phyloP scores from a whole-genome alignment of 75 land plant species.

The Cunninghamia lanceolata region DNA sequence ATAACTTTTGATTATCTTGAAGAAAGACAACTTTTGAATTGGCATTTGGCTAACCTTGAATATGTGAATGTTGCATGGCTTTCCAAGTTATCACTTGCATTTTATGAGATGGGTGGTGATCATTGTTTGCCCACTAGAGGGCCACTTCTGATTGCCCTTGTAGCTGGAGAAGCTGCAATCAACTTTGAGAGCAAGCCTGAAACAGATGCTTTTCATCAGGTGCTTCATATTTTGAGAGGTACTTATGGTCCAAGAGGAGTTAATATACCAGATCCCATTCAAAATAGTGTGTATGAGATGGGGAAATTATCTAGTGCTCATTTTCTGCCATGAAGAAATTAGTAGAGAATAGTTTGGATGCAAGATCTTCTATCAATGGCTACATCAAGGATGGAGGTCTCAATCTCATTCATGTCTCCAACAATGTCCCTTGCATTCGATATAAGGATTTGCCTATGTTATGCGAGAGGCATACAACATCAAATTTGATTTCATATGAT shows the following conservation, averaged over 20 bases:
- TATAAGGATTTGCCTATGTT: too few species aligned
- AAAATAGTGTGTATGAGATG: constrained; percentile 62
- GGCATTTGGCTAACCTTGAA: constrained; percentile 93
- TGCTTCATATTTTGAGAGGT: constrained; percentile 58
- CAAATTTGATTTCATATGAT: too few species aligned
- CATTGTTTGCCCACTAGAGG: constrained; percentile 83
- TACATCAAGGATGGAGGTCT: too few species aligned
- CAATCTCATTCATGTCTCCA: too few species aligned
- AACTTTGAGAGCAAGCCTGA: constrained; percentile 55
- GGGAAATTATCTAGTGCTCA: constrained; percentile 69
- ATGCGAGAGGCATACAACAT: too few species aligned
- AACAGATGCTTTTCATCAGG: constrained; percentile 44
- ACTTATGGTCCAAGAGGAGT: constrained; percentile 59
- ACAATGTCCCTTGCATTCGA: too few species aligned
- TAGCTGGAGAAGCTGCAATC: constrained; percentile 75
- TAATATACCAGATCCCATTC: constrained; percentile 59
- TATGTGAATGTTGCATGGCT: constrained; percentile 86
- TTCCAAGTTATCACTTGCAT: constrained; percentile 69
- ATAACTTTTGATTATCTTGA: too few species aligned
- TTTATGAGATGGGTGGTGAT: too few species aligned
- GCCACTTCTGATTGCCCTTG: constrained; percentile 64
- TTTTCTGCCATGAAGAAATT: too few species aligned
- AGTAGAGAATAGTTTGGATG: too few species aligned
- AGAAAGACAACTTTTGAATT: constrained; percentile 75
- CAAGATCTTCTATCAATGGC: too few species aligned